Evolutionary conservation across 805 yeast genomes (phyloP).

Genomic region (Yarrowia sp.): DNA sequence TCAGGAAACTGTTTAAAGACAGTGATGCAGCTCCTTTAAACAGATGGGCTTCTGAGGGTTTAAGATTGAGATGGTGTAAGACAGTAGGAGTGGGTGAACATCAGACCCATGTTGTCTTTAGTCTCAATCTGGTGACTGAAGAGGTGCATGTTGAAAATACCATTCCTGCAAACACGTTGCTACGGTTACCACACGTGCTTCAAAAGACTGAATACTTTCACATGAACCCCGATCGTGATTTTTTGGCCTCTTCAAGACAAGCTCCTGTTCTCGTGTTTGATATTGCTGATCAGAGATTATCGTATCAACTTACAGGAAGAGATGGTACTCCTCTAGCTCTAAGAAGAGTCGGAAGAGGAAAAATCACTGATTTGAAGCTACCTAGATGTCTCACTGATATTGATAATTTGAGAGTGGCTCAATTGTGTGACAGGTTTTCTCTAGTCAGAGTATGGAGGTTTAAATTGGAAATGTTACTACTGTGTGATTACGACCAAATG

Average conservation of each 20-base stretch:
- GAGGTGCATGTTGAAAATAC: neutral
- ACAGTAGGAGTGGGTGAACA: neutral
- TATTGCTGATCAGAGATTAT: slow-evolving; percentile 1
- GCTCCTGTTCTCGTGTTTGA: slow-evolving; percentile 7
- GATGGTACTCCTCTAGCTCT: slow-evolving; percentile 14
- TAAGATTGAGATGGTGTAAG: slow-evolving; percentile 19
- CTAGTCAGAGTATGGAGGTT: slow-evolving; percentile 11
- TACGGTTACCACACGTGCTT: slow-evolving; percentile 4
- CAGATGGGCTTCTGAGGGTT: neutral
- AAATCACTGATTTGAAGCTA: slow-evolving; percentile 5
- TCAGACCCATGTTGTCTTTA: slow-evolving; percentile 1
- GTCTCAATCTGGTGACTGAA: neutral
- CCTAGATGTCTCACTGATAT: neutral
- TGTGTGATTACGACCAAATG: slow-evolving; percentile 16
- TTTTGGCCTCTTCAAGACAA: slow-evolving; percentile 12
- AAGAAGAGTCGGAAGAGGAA: slow-evolving; percentile 7
- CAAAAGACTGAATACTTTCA: slow-evolving; percentile 16
- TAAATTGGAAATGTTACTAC: neutral
- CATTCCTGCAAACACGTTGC: neutral
- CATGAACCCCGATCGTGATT: slow-evolving; percentile 19
- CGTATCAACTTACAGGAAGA: slow-evolving; percentile 12
- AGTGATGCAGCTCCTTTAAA: slow-evolving; percentile 9
- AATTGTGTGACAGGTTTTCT: slow-evolving; percentile 4
- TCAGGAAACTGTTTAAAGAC: neutral
- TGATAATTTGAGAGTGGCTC: slow-evolving; percentile 7